Conservation (phyloP, 257 asterid genomes). For the Plantago ovata region DNA sequence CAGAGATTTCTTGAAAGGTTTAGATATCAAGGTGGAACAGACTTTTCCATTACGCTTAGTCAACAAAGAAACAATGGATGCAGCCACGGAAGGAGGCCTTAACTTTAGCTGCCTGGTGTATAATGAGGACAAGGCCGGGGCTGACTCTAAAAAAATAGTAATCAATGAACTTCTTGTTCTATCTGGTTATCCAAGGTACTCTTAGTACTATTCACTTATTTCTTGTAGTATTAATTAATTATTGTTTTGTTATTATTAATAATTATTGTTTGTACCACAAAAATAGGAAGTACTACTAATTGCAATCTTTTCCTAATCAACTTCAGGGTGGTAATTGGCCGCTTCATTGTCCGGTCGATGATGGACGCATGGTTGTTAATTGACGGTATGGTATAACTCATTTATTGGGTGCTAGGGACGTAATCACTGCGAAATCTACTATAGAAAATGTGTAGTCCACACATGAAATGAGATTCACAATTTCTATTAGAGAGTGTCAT, state of each 20-base stretch:
- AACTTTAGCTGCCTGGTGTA: no score
- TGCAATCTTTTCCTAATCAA: no score
- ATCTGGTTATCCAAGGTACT: background rate
- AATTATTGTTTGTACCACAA: no score
- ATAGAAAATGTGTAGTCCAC: no score
- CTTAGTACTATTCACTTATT: background rate
- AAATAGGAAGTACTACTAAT: no score
- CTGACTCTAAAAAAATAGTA: background rate
- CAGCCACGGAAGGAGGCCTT: conserved; percentile 49
- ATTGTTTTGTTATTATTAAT: no score
- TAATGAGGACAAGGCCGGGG: background rate
- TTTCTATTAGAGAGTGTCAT: no score
- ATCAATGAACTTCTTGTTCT: background rate
- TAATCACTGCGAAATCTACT: no score
- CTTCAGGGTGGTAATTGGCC: background rate
- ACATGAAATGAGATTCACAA: no score
- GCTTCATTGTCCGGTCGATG: background rate
- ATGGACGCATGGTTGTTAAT: background rate
- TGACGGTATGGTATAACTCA: background rate
- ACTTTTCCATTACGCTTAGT: conserved; percentile 80
- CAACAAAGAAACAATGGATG: conserved; percentile 81
- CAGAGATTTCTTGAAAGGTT: conserved; percentile 83
- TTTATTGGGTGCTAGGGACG: no score
- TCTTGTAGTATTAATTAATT: background rate
- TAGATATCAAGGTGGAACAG: conserved; percentile 89